Conservation (phyloP, 345 rosid genomes). For the Melaleuca quinquenervia region DNA sequence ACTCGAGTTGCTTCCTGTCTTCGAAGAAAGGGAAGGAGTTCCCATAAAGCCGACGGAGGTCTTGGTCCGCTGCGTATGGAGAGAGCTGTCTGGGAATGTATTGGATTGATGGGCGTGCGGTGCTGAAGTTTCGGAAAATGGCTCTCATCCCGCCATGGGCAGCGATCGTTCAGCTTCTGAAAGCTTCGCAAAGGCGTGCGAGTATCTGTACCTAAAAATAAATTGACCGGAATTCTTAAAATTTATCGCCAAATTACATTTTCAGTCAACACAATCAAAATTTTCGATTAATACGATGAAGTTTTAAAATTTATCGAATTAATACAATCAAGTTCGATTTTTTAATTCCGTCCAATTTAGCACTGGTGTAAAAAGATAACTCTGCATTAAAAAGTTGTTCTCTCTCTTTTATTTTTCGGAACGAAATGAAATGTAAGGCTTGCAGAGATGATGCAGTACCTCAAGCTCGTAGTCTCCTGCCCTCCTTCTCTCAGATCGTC, state of each 20-base stretch:
- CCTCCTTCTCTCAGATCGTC: neutral
- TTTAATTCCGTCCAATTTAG: neutral
- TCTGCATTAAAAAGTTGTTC: neutral
- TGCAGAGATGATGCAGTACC: neutral
- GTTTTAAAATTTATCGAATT: neutral
- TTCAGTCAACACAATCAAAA: neutral
- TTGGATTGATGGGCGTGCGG: neutral
- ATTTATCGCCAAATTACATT: neutral
- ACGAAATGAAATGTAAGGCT: neutral
- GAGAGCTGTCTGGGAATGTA: conserved; percentile 12
- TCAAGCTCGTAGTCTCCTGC: neutral
- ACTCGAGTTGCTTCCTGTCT: conserved; percentile 7
- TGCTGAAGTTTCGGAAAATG: neutral
- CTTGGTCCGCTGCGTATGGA: neutral
- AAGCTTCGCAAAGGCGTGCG: neutral
- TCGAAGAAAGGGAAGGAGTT: neutral
- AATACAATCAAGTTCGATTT: neutral
- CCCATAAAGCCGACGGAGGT: neutral
- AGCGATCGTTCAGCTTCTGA: neutral
- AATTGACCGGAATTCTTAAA: neutral
- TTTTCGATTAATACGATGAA: rapidly evolving
- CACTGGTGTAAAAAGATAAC: neutral
- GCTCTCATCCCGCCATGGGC: neutral
- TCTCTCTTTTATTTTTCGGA: neutral
- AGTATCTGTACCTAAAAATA: neutral